Base-by-base conservation (phyloP, 768 basidiomycete species). In the Xanthoconium purpureum region DNA sequence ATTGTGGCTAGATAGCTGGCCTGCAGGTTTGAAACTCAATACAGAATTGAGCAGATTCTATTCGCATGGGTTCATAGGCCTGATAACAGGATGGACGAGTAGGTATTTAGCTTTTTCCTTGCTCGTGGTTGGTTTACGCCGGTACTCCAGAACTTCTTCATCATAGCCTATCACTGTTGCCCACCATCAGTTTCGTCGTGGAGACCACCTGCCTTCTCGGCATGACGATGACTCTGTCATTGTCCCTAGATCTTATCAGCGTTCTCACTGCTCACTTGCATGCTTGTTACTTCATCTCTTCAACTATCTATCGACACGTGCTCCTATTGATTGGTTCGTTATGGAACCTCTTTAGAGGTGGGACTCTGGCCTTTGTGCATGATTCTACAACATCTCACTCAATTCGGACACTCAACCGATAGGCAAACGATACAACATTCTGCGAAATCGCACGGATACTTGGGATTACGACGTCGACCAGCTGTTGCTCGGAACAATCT, bases 391-490 rank as follows among this genome's bases (percentile, higher is more conserved):
- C n/a, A 24, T 28, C 9, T 50, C 12, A 50, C 36, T 43, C 30
- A 29, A 47, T 18, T 4, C 43, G 52, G 39, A 59, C 54, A 14
- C 35, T 20, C 18, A 46, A 28, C 32, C 8, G 9, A 48, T 59
- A 95, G 94, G 96, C 1, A 98, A 91, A 72, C 81, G 94, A 46
- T 87, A 84, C 66, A 98, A 98, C 67, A 83, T 87, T 10, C 75
- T 99, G 7, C 84, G 95, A 33, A 82, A 88, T 50, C 84, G 95
- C n/a, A 87, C 85, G 5, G 97, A 98, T 65, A 82, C 88, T 0
- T 94, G 91, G 84, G 82, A 87, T 54, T 98, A 97, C 63, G 91
- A 94, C 51, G 79, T 94, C 29, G 96, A 98, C 69, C 94, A 98
- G 67, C 81, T 98, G 3, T 77, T 98, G n/a, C 88, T 98, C 36